phyloP scores from a whole-genome alignment of 139 green algal genomes.

The Volvox africanus region DNA sequence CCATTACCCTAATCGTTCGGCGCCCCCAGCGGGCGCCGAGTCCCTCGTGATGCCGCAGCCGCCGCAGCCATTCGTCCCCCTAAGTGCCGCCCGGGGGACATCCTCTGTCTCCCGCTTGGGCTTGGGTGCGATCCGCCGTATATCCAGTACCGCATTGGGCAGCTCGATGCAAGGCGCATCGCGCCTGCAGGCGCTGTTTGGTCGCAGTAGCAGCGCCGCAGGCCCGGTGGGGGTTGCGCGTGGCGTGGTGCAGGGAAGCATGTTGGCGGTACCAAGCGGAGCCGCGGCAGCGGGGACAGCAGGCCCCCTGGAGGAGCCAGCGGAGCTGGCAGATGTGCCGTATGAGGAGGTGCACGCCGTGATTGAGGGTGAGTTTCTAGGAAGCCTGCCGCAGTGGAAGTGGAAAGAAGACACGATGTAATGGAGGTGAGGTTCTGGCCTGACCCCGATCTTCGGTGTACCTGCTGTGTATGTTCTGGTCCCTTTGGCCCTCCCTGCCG shows the following conservation, averaged over 20 bases:
- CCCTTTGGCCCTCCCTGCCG: too few species aligned
- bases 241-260: background rate
- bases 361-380: slow-evolving; percentile 36
- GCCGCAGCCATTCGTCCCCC: background rate
- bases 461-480: too few species aligned
- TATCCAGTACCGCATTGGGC: background rate
- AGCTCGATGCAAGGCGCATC: background rate
- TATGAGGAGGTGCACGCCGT: slow-evolving; percentile 44
- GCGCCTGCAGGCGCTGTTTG: slow-evolving; percentile 26
- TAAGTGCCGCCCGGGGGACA: background rate
- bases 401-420: too few species aligned
- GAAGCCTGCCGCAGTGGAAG: too few species aligned
- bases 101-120: slow-evolving; percentile 12
- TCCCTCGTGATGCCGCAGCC: background rate
- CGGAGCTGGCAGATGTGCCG: background rate
- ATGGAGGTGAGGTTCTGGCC: too few species aligned
- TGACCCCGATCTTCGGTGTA: too few species aligned
- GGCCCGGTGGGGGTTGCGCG: background rate
- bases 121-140: background rate
- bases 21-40: background rate
- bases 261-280: background rate
- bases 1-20: too few species aligned
- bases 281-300: background rate
- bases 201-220: background rate
- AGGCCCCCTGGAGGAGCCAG: background rate